Percentiles rank a stretch among this genome's conserved stretches.
Evolutionary conservation across 352 stramenopile species (phyloP).

Genomic region (Pythium brassicae): DNA sequence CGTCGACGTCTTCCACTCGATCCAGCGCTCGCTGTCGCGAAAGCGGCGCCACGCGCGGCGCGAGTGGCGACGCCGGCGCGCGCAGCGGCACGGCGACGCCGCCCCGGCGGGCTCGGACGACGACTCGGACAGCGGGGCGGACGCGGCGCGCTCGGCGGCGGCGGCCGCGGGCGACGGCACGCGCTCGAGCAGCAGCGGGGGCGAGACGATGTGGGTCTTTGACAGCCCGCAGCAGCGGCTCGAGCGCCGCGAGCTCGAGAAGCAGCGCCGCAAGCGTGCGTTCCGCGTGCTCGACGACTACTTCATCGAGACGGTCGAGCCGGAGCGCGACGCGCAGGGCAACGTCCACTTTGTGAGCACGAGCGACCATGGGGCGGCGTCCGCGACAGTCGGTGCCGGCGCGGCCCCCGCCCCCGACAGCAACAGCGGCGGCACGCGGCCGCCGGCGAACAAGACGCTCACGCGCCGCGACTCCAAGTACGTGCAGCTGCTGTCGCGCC

Average conservation of each 20-base stretch:
- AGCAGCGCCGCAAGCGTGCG: constrained; percentile 37
- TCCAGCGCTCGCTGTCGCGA: constrained; percentile 30
- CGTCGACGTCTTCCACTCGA: constrained; percentile 45
- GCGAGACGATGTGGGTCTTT: constrained; percentile 51
- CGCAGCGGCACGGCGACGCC: neutral
- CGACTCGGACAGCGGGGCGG: neutral
- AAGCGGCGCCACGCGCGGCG: constrained; percentile 10
- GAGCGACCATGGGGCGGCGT: constrained; percentile 27
- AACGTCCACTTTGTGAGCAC: constrained; percentile 9
- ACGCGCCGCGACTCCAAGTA: constrained; percentile 27
- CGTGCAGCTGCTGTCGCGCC: constrained; percentile 21
- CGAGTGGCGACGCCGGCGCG: constrained; percentile 2
- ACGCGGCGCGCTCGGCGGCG: too few species aligned
- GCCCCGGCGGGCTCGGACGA: neutral
- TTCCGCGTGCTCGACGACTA: constrained; percentile 59
- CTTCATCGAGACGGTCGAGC: constrained; percentile 21
- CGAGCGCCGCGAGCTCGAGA: constrained; percentile 44
- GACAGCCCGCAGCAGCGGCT: constrained; percentile 50
- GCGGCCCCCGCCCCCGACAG: too few species aligned
- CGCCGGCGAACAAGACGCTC: constrained; percentile 21
- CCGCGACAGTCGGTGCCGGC: too few species aligned
- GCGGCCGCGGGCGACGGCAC: constrained; percentile 25
- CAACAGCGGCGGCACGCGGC: constrained; percentile 16
- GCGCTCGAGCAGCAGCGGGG: constrained; percentile 21
- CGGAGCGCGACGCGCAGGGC: constrained; percentile 1